Conservation (phyloP, 2,329 filamentous ascomycete genomes). For the Apiospora arundinis region DNA sequence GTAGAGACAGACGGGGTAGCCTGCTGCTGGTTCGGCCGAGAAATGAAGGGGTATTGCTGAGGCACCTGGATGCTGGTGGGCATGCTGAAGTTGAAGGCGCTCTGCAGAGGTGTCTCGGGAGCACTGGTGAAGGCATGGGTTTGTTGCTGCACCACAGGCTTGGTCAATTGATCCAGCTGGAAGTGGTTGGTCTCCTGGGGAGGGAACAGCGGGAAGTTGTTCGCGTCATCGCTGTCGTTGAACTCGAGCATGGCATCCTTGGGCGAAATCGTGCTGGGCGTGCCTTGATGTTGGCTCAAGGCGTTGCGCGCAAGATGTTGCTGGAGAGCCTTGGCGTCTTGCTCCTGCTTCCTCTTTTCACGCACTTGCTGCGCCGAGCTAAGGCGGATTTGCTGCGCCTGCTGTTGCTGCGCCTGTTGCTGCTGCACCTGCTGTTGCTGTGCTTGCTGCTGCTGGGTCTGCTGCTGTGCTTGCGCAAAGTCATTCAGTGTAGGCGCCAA, state of each 20-base stretch:
- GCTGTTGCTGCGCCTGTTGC: conserved; percentile 39
- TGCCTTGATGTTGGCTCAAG: conserved; percentile 49
- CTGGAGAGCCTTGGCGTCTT: conserved; percentile 57
- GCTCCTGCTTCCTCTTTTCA: conserved; percentile 66
- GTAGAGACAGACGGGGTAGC: conserved; percentile 48
- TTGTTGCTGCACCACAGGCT: conserved; percentile 33
- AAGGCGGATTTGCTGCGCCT: conserved; percentile 47
- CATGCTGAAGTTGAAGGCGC: conserved; percentile 43
- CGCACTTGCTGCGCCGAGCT: conserved; percentile 64
- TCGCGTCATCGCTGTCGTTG: conserved; percentile 72
- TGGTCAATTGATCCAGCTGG: conserved; percentile 47
- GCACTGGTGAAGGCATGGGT: conserved; percentile 31
- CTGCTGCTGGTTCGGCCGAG: conserved; percentile 36
- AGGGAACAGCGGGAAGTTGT: conserved; percentile 77
- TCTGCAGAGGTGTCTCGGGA: conserved; percentile 39
- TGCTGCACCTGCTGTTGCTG: conserved; percentile 40
- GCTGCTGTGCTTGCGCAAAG: conserved; percentile 46
- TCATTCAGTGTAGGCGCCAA: conserved; percentile 55
- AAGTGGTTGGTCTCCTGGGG: conserved; percentile 58
- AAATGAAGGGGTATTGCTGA: conserved; percentile 57
- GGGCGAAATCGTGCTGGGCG: conserved; percentile 89
- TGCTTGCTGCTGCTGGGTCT: conserved; percentile 27
- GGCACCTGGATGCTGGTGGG: conserved; percentile 49
- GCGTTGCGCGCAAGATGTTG: conserved; percentile 48
- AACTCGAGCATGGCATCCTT: conserved; percentile 92